A percentile compares a stretch with the other conserved stretches of the same genome.
Conservation (phyloP, 192 early-diverging fungal genomes). For the Radiomyces spectabilis region DNA sequence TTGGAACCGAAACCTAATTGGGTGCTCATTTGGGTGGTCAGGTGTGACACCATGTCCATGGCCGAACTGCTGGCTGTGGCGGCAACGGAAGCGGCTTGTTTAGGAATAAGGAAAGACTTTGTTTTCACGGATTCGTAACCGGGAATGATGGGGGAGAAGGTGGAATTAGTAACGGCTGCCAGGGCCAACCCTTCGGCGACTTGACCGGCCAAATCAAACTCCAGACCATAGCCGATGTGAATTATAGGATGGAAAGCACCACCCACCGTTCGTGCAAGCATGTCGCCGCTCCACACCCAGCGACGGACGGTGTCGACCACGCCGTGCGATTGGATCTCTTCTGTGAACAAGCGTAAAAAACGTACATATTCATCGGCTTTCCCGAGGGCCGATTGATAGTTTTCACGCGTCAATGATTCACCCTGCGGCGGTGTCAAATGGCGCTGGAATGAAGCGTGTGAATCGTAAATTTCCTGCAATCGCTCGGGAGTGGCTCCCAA, state of each 20-base stretch:
- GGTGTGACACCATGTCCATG: neutral
- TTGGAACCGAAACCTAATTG: no score
- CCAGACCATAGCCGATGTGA: conserved; percentile 54
- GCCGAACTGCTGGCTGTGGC: no score
- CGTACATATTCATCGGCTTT: conserved; percentile 34
- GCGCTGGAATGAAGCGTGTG: conserved; percentile 24
- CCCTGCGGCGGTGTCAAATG: conserved; percentile 12
- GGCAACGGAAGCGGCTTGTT: no score
- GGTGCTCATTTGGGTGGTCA: neutral
- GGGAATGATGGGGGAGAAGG: conserved; percentile 12
- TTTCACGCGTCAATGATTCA: conserved; percentile 25
- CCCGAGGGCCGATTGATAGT: conserved; percentile 28
- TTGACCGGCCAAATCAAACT: conserved; percentile 46
- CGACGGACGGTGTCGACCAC: conserved; percentile 25
- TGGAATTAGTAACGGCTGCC: conserved; percentile 29
- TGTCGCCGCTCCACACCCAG: conserved; percentile 36
- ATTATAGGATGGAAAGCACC: conserved; percentile 56
- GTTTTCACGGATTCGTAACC: no score
- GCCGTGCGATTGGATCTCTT: conserved; percentile 33
- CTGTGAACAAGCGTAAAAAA: conserved; percentile 40
- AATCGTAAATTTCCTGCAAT: conserved; percentile 42
- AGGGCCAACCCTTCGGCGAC: conserved; percentile 45
- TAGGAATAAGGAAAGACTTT: neutral
- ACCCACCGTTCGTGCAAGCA: conserved; percentile 36
- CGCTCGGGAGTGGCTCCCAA: conserved; percentile 42